Evolutionary conservation across 371 early-diverging fungal genomes (phyloP).

Genomic region (Mucor circinelloides): DNA sequence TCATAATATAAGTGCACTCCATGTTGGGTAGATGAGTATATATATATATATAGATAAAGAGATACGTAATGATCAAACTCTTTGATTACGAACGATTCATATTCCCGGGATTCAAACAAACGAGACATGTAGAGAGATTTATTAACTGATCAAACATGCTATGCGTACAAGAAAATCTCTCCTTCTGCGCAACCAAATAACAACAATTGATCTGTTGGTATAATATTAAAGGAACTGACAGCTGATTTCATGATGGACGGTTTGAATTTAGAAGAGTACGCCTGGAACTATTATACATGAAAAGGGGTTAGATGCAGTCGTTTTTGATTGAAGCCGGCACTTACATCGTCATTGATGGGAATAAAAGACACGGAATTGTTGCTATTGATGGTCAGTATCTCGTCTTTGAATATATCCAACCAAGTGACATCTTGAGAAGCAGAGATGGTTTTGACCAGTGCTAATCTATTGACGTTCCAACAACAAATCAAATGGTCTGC

Average conservation of each 20-base stretch:
- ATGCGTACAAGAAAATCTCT: constrained; percentile 66
- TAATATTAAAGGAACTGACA: constrained; percentile 60
- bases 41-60: not conserved
- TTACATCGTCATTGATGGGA: constrained; percentile 70
- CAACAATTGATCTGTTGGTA: constrained; percentile 64
- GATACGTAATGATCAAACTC: too few relatives aligned
- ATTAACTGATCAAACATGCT: not conserved
- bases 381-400: constrained; percentile 63
- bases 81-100: not conserved
- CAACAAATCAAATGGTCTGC: constrained; percentile 68
- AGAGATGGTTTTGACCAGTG: constrained; percentile 62
- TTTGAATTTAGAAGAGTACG: constrained; percentile 70
- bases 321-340: constrained; percentile 11
- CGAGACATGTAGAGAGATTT: too few relatives aligned
- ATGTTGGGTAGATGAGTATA: not conserved
- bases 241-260: constrained; percentile 64
- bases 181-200: constrained; percentile 68
- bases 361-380: constrained; percentile 69
- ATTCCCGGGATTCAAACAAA: too few relatives aligned
- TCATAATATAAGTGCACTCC: constrained; percentile 3
- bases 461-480: constrained; percentile 60
- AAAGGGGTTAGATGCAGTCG: not conserved
- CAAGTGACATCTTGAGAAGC: constrained; percentile 33
- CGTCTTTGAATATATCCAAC: constrained; percentile 37
- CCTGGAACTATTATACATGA: constrained; percentile 48